Evolutionary conservation across 257 asterid genomes (phyloP), one percentile per base, ranked within the genome.

Genomic region (Forsythia suspensa): DNA sequence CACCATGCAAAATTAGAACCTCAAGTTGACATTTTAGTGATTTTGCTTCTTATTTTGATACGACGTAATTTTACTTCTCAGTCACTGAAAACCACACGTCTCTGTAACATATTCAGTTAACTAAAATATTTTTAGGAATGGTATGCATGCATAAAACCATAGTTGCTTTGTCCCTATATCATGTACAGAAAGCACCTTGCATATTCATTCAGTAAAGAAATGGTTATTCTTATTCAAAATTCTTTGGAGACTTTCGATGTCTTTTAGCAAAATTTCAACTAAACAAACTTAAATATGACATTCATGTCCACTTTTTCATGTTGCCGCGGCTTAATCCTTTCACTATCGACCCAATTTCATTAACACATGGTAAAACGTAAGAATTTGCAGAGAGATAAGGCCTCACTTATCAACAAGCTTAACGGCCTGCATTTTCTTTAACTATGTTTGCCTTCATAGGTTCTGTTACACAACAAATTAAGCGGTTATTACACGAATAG

Each of bases 81-180:
- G 36, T 70, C 79, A 59, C 77, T 11, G 67, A 38, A 34, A n/a
- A n/a, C 39, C 63, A 43, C 4, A 34, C 3, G 77, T 66, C 61
- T 68, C 34, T 43, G 67, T 43, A n/a, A 75, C 38, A 40, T 65
- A 71, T 66, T 79, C 69, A 0, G 21, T 29, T 3, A 0, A 7
- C 6, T 9, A 21, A 20, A 61, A 20, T 24, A 77, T 72, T 61
- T 63, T 18, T 73, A 36, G 36, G 43, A 52, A 51, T 71, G 63
- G 72, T 72, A 18, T 73, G 69, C 72, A 57, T 80, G 68, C 80
- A 57, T 55, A 12, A 83, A 20, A 12, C 73, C 73, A 29, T 43
- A 41, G 43, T 59, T 66, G 38, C 52, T 63, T 71, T 16, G 69
- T 1, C 24, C 20, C 8, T 16, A 55, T 18, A 55, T 55, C 10